phyloP scores from a whole-genome alignment of 768 basidiomycete species.

The Mycena polygramma region DNA sequence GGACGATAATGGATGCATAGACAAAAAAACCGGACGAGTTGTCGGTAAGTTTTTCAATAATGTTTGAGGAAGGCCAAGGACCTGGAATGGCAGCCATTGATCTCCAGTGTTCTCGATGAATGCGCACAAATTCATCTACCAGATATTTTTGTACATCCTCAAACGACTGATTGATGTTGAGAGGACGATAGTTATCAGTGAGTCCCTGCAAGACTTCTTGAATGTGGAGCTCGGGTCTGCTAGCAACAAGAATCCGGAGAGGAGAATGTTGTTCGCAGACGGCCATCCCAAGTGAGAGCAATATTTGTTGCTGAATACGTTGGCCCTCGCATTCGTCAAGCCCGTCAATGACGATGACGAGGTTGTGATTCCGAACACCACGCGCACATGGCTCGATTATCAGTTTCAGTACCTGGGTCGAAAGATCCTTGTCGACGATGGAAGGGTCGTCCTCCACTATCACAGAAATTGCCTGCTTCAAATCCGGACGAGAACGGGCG shows the following conservation, averaged over 20 bases:
- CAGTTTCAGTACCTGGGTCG: not conserved
- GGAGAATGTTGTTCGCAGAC: not conserved
- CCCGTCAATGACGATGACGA: not conserved
- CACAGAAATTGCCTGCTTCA: too few relatives aligned
- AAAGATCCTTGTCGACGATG: too few relatives aligned
- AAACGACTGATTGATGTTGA: conserved; percentile 10
- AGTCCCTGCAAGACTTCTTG: not conserved
- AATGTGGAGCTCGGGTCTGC: conserved; percentile 13
- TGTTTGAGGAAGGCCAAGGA: not conserved
- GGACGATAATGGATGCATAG: conserved; percentile 16
- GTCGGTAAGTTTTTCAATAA: not conserved
- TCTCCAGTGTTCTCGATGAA: not conserved
- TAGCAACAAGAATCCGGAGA: conserved; percentile 13
- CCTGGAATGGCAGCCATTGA: not conserved
- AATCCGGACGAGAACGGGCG: not conserved
- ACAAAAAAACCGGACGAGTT: conserved; percentile 25
- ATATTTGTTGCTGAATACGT: not conserved
- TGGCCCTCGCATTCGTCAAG: not conserved
- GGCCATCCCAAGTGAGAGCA: not conserved
- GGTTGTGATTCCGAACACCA: not conserved
- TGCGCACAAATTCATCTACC: not conserved
- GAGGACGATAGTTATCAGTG: too few relatives aligned
- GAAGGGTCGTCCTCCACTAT: too few relatives aligned
- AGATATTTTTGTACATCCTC: conserved; percentile 9
- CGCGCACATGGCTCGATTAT: not conserved